Percentiles rank a stretch among this genome's conserved stretches.
These are phyloP conservation scores for Hysterium pulicare DNA, from an alignment of 2,329 filamentous ascomycete species.

Conservation along the genomic window DNA sequence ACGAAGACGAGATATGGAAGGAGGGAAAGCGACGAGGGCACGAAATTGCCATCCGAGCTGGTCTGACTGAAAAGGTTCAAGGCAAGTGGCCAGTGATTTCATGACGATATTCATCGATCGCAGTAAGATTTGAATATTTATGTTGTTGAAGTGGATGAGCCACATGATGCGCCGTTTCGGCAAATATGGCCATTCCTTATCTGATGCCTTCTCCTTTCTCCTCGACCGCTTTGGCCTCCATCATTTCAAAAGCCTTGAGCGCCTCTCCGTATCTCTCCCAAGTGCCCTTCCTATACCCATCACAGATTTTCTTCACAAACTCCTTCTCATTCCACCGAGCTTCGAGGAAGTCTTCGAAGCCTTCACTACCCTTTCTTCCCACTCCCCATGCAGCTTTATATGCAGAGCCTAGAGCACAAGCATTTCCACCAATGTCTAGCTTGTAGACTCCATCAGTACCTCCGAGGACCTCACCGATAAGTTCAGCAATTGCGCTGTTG, in stretches of 20 bases:
- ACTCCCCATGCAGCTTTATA: constrained; percentile 96
- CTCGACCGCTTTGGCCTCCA: constrained; percentile 66
- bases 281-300: constrained; percentile 71
- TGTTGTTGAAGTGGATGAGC: too few species aligned
- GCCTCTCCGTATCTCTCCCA: constrained; percentile 78
- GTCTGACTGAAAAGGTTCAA: constrained; percentile 1
- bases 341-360: constrained; percentile 84
- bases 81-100: constrained; percentile 2
- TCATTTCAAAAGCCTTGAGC: constrained; percentile 69
- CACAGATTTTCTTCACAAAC: constrained; percentile 76
- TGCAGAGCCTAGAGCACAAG: constrained; percentile 87
- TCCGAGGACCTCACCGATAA: constrained; percentile 84
- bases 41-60: constrained; percentile 2
- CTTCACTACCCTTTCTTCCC: constrained; percentile 64
- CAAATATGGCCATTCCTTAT: too few species aligned
- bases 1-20: constrained; percentile 40
- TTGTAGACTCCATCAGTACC: constrained; percentile 87
- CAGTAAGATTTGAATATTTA: too few species aligned
- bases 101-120: too few species aligned
- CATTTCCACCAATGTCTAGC: constrained; percentile 91
- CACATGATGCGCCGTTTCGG: too few species aligned
- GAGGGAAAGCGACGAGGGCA: constrained; percentile 28
- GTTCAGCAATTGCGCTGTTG: constrained; percentile 82
- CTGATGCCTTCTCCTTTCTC: constrained; percentile 24
- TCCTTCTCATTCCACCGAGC: constrained; percentile 80